These are phyloP conservation scores for Candida maris DNA, from an alignment of 805 yeast species.

Conservation along the genomic window DNA sequence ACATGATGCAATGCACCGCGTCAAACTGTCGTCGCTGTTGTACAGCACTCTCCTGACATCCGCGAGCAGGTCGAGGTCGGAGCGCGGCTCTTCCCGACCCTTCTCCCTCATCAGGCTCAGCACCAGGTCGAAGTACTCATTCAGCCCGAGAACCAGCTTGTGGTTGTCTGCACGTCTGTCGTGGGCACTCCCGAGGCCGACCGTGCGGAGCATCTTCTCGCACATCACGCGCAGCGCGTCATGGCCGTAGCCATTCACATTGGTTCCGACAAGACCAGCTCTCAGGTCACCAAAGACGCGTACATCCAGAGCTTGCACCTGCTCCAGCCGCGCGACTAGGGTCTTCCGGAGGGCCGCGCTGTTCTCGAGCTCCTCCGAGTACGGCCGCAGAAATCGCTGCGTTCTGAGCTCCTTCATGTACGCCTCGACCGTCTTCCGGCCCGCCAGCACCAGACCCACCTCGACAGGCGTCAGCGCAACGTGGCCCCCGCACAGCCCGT, in stretches of 20 bases:
- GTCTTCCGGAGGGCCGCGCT: constrained; percentile 3
- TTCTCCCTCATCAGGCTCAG: constrained; percentile 7
- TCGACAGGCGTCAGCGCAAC: constrained; percentile 13
- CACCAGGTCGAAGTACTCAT: constrained; percentile 6
- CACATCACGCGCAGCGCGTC: constrained; percentile 3
- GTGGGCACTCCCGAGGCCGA: constrained; percentile 1
- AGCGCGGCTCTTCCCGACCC: constrained; percentile 2
- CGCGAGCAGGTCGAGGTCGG: background rate
- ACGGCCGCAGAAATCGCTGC: constrained; percentile 6
- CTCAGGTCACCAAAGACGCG: constrained; percentile 4
- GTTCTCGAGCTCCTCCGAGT: constrained; percentile 2
- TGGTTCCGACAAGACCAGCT: constrained; percentile 5
- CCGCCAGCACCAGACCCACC: constrained; percentile 8
- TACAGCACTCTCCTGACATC: constrained; percentile 1
- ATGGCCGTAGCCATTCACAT: constrained; percentile 1
- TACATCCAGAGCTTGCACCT: background rate
- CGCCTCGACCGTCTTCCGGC: constrained; percentile 8
- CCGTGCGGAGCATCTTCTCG: constrained; percentile 4
- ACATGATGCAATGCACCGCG: constrained; percentile 3
- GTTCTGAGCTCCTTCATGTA: constrained; percentile 8
- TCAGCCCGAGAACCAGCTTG: constrained; percentile 10
- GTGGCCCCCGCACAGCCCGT: background rate
- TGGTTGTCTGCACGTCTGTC: constrained; percentile 3
- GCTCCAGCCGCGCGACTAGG: constrained; percentile 1
- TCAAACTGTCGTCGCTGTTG: constrained; percentile 6